Evolutionary conservation across 768 basidiomycete species (phyloP).

Genomic region (Amanita rimosa): DNA sequence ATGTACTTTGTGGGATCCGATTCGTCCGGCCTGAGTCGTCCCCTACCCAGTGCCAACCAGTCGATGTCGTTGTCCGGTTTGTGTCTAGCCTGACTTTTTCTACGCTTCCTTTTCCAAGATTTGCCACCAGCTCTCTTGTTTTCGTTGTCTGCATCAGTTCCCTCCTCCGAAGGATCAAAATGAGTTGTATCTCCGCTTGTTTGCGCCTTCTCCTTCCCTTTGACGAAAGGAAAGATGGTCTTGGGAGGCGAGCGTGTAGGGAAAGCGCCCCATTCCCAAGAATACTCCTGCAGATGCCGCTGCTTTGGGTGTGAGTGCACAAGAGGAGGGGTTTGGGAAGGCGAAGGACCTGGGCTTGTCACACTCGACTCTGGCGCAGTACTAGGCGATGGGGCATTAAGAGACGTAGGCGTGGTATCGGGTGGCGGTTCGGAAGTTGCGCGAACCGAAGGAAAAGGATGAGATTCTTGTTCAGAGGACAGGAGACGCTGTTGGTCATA

Average conservation of each 20-base stretch:
- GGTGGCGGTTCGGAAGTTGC: constrained; percentile 55
- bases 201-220: constrained; percentile 18
- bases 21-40: constrained; percentile 44
- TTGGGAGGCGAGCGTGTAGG: constrained; percentile 69
- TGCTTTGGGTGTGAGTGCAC: constrained; percentile 5
- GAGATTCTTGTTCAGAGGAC: background rate
- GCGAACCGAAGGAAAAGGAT: constrained; percentile 23
- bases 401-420: constrained; percentile 17
- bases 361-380: background rate
- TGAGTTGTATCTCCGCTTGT: constrained; percentile 9
- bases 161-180: constrained; percentile 12
- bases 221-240: constrained; percentile 25
- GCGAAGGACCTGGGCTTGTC: constrained; percentile 6
- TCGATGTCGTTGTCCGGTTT: constrained; percentile 3
- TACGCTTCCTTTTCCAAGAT: constrained; percentile 9
- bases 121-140: constrained; percentile 11
- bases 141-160: constrained; percentile 16
- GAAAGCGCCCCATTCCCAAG: constrained; percentile 92
- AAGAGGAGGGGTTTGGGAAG: constrained; percentile 3
- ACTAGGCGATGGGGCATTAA: background rate
- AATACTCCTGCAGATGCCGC: constrained; percentile 45
- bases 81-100: constrained; percentile 2
- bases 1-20: constrained; percentile 54
- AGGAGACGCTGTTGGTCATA: background rate
- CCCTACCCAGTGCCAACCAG: constrained; percentile 10